These are phyloP conservation scores for Metschnikowia corniflorae DNA, from an alignment of 805 yeast genomes.

Conservation along the genomic window DNA sequence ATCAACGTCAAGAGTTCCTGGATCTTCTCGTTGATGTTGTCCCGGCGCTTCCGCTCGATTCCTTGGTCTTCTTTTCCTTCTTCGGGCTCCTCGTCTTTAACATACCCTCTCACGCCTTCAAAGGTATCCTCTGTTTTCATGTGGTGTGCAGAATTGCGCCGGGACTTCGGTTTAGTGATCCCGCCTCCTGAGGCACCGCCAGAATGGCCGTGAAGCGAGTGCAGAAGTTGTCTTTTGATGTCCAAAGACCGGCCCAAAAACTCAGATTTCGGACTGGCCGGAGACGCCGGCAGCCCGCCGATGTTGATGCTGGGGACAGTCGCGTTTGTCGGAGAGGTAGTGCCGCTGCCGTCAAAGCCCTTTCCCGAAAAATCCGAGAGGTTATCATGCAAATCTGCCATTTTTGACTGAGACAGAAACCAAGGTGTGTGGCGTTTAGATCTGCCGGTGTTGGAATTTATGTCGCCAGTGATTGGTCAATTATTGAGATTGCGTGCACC, in stretches of 20 bases:
- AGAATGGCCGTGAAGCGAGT: constrained; percentile 26
- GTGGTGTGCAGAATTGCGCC: constrained; percentile 32
- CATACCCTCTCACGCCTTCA: constrained; percentile 20
- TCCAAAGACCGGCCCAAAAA: constrained; percentile 31
- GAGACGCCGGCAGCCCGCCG: constrained; percentile 20
- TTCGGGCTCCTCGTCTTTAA: constrained; percentile 18
- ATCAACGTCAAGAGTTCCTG: constrained; percentile 40
- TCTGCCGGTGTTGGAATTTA: too few relatives aligned
- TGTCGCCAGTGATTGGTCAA: too few relatives aligned
- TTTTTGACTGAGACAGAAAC: too few relatives aligned
- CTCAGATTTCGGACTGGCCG: constrained; percentile 17
- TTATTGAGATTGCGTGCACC: too few relatives aligned
- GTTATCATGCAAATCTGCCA: constrained; percentile 1
- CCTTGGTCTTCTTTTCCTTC: constrained; percentile 30
- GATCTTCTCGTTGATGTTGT: constrained; percentile 42
- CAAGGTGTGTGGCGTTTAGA: too few relatives aligned
- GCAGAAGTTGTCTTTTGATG: constrained; percentile 41
- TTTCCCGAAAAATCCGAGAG: background rate
- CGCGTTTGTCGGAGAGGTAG: constrained; percentile 3
- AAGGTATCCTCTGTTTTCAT: constrained; percentile 20
- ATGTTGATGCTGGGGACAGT: constrained; percentile 31
- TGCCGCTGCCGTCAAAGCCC: background rate
- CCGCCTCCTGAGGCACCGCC: constrained; percentile 25
- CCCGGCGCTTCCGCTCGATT: constrained; percentile 41
- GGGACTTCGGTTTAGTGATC: constrained; percentile 35